Percentiles rank a stretch among this genome's conserved stretches.
Conservation (phyloP, 2,329 filamentous ascomycete species). For the Pseudogymnoascus sp. region DNA sequence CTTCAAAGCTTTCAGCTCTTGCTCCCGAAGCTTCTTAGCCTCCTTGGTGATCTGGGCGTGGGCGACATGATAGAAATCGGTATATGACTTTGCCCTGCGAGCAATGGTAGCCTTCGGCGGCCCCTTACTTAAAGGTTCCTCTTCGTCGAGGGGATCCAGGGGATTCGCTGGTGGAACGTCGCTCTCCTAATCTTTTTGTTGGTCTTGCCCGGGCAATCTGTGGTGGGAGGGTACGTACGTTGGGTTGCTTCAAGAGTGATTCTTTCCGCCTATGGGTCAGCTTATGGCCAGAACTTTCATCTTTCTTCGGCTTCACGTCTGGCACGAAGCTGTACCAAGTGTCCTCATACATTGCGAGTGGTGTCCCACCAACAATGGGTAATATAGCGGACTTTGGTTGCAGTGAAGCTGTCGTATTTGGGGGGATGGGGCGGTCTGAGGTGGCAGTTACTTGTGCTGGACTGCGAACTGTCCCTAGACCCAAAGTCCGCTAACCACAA, state of each 20-base stretch:
- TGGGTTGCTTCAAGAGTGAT: slow-evolving; percentile 60
- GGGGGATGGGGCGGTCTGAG: slow-evolving; percentile 5
- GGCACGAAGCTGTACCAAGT: slow-evolving; percentile 75
- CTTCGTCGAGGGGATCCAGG: slow-evolving; percentile 51
- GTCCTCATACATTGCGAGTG: slow-evolving; percentile 64
- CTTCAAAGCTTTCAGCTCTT: slow-evolving; percentile 17
- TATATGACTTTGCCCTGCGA: slow-evolving; percentile 67
- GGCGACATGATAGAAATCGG: slow-evolving; percentile 63
- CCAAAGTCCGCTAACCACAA: slow-evolving; percentile 3
- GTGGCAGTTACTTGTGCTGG: slow-evolving; percentile 2
- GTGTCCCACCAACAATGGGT: background rate
- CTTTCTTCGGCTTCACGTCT: slow-evolving; percentile 46
- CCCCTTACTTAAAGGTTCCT: slow-evolving; percentile 43
- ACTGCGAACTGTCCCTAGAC: slow-evolving; percentile 1
- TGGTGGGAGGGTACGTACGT: slow-evolving; percentile 38
- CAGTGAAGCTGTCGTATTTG: background rate
- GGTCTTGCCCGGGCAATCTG: slow-evolving; percentile 26
- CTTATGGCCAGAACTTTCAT: slow-evolving; percentile 35
- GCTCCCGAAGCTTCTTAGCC: slow-evolving; percentile 23
- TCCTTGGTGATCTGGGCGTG: slow-evolving; percentile 49
- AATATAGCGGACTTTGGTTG: slow-evolving; percentile 4
- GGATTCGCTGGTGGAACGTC: slow-evolving; percentile 45
- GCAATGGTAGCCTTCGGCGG: slow-evolving; percentile 59
- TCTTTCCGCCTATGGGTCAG: slow-evolving; percentile 56
- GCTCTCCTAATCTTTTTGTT: slow-evolving; percentile 42